Percentiles rank a stretch among this genome's conserved stretches.
phyloP scores from a whole-genome alignment of 495 filamentous ascomycete species.

The Annulohypoxylon stygium region DNA sequence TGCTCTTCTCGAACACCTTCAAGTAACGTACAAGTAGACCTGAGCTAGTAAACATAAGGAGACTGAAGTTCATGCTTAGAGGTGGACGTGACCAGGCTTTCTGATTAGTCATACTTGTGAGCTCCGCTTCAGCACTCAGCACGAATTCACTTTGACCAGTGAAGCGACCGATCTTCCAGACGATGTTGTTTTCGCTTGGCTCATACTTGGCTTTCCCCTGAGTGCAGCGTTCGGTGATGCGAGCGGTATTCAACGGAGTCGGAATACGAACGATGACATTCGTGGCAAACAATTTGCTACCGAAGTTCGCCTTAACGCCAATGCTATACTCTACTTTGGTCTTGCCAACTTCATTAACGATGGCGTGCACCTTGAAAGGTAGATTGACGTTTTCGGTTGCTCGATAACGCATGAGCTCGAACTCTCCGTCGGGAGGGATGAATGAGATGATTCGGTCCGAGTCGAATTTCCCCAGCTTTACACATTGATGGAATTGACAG shows the following conservation, averaged over 20 bases:
- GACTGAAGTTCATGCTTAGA: slow-evolving; percentile 87
- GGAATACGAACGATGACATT: slow-evolving; percentile 97
- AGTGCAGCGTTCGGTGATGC: slow-evolving; percentile 90
- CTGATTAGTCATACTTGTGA: slow-evolving; percentile 98
- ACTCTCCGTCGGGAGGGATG: slow-evolving; percentile 97
- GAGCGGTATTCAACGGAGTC: slow-evolving; percentile 95
- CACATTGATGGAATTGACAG: slow-evolving; percentile 99
- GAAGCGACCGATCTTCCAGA: slow-evolving; percentile 99
- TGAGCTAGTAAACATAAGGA: slow-evolving; percentile 98
- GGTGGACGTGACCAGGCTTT: slow-evolving; percentile 97
- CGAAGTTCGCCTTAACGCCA: slow-evolving; percentile 96
- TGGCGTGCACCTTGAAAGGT: slow-evolving; percentile 98
- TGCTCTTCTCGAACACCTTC: slow-evolving; percentile 99
- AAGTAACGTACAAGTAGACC: slow-evolving; percentile 94
- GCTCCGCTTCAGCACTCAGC: slow-evolving; percentile 89
- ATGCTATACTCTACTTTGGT: slow-evolving; percentile 99
- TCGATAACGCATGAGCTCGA: slow-evolving; percentile 99
- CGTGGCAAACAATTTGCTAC: slow-evolving; percentile 94
- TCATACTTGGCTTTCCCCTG: slow-evolving; percentile 99
- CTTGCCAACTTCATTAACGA: slow-evolving; percentile 96
- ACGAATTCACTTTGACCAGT: slow-evolving; percentile 96
- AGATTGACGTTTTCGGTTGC: slow-evolving; percentile 99
- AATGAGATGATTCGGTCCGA: slow-evolving; percentile 98
- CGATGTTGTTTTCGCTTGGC: slow-evolving; percentile 96
- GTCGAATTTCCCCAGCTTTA: slow-evolving; percentile 97